Percentiles rank a stretch among this genome's conserved stretches.
Conservation (phyloP, 164 flowering plant species). For the Berberis vulgaris region DNA sequence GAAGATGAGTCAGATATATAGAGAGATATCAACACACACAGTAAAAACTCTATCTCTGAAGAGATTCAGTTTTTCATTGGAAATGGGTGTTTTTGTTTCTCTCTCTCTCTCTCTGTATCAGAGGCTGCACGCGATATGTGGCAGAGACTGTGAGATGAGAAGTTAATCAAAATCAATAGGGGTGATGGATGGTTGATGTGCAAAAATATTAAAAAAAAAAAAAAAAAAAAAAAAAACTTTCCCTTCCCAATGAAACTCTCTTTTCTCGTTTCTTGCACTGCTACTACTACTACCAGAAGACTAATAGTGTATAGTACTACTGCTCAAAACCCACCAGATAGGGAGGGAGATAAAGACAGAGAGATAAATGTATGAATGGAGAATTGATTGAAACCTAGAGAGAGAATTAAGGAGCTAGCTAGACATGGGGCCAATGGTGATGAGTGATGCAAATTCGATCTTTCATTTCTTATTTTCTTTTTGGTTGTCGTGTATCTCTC, state of each 20-base stretch:
- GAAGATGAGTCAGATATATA: too few species aligned
- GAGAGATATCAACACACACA: not conserved
- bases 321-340: not conserved
- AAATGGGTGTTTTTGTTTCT: slow-evolving; percentile 19
- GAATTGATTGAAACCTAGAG: too few species aligned
- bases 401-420: too few species aligned
- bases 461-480: too few species aligned
- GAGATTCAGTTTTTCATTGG: slow-evolving; percentile 23
- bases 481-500: too few species aligned
- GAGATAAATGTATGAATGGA: not conserved
- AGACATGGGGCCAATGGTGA: too few species aligned
- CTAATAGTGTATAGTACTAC: not conserved
- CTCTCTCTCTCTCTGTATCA: slow-evolving; percentile 6
- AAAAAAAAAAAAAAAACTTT: not conserved
- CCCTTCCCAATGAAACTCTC: slow-evolving; percentile 2
- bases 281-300: not conserved
- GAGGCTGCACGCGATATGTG: not conserved
- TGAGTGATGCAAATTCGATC: too few species aligned
- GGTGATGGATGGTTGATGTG: not conserved
- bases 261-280: not conserved
- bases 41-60: slow-evolving; percentile 1
- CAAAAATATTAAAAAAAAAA: too few species aligned
- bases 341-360: not conserved
- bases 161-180: not conserved
- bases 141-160: not conserved